Conservation (phyloP, 805 yeast genomes). For the Lipomyces sp. region DNA sequence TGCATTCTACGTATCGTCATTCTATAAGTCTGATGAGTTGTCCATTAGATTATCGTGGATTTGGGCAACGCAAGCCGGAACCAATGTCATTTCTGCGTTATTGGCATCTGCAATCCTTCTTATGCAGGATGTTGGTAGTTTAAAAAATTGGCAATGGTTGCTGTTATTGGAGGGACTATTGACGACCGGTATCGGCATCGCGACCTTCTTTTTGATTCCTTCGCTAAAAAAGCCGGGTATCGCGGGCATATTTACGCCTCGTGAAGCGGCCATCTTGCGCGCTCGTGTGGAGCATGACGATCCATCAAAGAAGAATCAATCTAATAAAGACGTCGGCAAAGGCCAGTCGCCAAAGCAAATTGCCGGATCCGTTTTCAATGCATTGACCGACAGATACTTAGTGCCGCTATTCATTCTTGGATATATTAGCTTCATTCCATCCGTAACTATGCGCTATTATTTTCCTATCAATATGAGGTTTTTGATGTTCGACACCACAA, state of each 20-base stretch:
- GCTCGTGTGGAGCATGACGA: conserved; percentile 32
- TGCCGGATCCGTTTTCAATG: conserved; percentile 46
- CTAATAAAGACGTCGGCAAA: conserved; percentile 46
- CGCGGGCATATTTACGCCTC: conserved; percentile 24
- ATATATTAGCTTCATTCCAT: conserved; percentile 33
- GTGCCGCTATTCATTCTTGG: conserved; percentile 33
- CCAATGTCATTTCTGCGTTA: conserved; percentile 54
- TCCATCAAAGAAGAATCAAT: conserved; percentile 29
- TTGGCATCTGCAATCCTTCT: conserved; percentile 60
- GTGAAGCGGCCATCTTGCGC: conserved; percentile 33
- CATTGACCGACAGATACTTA: conserved; percentile 28
- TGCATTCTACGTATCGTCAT: conserved; percentile 67
- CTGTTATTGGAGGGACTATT: conserved; percentile 61
- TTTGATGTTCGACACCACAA: conserved; percentile 57
- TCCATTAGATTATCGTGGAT: conserved; percentile 63
- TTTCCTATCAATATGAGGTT: conserved; percentile 55
- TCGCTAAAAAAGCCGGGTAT: conserved; percentile 25
- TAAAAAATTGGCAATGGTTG: conserved; percentile 67
- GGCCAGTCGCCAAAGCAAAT: conserved; percentile 53
- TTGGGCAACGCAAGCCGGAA: conserved; percentile 60
- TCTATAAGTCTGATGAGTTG: conserved; percentile 63
- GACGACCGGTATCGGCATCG: conserved; percentile 59
- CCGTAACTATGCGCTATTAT: conserved; percentile 30
- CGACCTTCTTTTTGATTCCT: conserved; percentile 47
- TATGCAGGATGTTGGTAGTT: conserved; percentile 44